These are phyloP conservation scores for Leptodontidium sp. DNA, from an alignment of 2,329 filamentous ascomycete genomes.

Conservation along the genomic window DNA sequence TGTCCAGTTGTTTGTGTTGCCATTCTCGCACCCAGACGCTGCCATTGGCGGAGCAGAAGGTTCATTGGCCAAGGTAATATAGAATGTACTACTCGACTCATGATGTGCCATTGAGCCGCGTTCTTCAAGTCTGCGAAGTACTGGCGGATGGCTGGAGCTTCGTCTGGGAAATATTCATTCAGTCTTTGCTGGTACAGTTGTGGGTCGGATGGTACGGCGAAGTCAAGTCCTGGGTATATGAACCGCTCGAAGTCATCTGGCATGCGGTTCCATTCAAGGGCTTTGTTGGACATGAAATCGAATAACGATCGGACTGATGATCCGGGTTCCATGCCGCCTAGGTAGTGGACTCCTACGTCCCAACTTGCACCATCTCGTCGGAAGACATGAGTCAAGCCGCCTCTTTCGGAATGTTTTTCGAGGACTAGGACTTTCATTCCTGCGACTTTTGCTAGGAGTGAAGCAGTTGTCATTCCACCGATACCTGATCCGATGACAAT, in stretches of 20 bases:
- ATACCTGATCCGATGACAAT: slow-evolving; percentile 4
- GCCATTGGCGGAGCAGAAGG: not conserved
- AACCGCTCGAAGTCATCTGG: slow-evolving; percentile 18
- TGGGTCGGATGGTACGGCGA: slow-evolving; percentile 12
- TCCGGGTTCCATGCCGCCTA: slow-evolving; percentile 4
- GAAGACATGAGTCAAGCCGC: not conserved
- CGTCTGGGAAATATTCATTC: not conserved
- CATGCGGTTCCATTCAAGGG: slow-evolving; percentile 14
- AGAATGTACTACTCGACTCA: not conserved
- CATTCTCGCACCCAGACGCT: not conserved
- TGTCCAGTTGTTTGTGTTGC: not conserved
- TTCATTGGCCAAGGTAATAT: not conserved
- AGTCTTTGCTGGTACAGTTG: slow-evolving; percentile 2
- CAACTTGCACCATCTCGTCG: not conserved
- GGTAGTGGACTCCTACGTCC: slow-evolving; percentile 1
- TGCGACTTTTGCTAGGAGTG: not conserved
- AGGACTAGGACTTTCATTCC: slow-evolving; percentile 3
- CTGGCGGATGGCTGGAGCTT: not conserved
- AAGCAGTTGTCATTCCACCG: not conserved
- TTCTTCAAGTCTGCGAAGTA: not conserved
- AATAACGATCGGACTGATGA: not conserved
- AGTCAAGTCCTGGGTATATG: slow-evolving; percentile 10
- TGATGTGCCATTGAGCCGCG: slow-evolving; percentile 1
- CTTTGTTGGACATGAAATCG: not conserved
- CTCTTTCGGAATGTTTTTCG: not conserved